A percentile compares a stretch with the other conserved stretches of the same genome.
Evolutionary conservation across 257 asterid genomes (phyloP).

Genomic region (Plectranthus barbatus): DNA sequence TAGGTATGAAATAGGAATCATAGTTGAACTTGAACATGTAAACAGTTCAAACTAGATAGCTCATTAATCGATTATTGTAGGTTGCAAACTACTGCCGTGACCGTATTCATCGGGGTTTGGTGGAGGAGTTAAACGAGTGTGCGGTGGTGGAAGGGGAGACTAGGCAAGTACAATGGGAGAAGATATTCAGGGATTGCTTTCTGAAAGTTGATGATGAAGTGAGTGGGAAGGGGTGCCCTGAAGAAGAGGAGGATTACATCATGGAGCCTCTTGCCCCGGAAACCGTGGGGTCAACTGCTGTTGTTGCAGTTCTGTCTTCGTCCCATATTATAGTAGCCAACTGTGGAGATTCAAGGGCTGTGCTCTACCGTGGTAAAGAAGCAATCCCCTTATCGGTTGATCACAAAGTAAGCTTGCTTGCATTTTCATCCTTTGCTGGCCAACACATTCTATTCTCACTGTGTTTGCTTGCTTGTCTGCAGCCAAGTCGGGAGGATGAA

Average conservation of each 20-base stretch:
- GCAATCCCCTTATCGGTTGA: slow-evolving; percentile 63
- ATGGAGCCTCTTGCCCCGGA: slow-evolving; percentile 62
- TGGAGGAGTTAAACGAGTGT: slow-evolving; percentile 42
- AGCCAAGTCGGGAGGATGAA: slow-evolving; percentile 86
- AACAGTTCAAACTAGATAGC: too few species aligned
- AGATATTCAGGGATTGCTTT: slow-evolving; percentile 57
- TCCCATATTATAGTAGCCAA: slow-evolving; percentile 78
- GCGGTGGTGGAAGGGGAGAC: slow-evolving; percentile 32
- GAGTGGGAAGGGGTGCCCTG: slow-evolving; percentile 35
- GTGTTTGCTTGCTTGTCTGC: neutral
- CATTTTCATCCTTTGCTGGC: too few species aligned
- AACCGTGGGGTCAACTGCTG: slow-evolving; percentile 85
- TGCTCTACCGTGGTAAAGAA: slow-evolving; percentile 84
- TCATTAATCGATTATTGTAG: slow-evolving; percentile 20
- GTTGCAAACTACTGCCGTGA: slow-evolving; percentile 80
- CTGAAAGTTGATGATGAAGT: slow-evolving; percentile 70
- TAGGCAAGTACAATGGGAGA: slow-evolving; percentile 63
- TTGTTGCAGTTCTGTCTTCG: slow-evolving; percentile 62
- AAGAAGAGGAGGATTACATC: slow-evolving; percentile 9
- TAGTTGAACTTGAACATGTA: too few species aligned
- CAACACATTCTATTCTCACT: too few species aligned
- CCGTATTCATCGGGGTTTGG: slow-evolving; percentile 61
- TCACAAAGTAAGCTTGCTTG: slow-evolving; percentile 71
- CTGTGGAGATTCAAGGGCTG: slow-evolving; percentile 91
- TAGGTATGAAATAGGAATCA: too few species aligned